Conservation (phyloP, 768 basidiomycete species). For the Fomitopsis pulvina region DNA sequence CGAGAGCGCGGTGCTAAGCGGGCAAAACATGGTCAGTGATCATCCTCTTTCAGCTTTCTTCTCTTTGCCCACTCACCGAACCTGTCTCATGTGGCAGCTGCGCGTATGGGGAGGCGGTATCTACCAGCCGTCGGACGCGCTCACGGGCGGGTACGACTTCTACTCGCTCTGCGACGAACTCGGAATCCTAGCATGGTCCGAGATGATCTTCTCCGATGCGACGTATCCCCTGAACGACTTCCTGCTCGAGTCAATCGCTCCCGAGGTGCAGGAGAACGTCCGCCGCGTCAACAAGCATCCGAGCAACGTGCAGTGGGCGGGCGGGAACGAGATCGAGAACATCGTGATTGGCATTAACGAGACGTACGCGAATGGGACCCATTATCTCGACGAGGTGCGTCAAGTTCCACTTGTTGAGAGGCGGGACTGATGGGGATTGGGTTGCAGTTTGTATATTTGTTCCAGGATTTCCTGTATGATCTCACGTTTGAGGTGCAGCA, state of each 20-base stretch:
- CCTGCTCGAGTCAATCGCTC: slow-evolving; percentile 42
- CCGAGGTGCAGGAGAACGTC: slow-evolving; percentile 53
- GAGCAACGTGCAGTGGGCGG: slow-evolving; percentile 54
- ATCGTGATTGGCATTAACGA: slow-evolving; percentile 36
- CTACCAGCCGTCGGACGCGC: slow-evolving; percentile 25
- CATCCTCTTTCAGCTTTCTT: neutral
- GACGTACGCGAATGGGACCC: slow-evolving; percentile 34
- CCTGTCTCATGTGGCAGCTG: slow-evolving; percentile 27
- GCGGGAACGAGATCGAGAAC: slow-evolving; percentile 55
- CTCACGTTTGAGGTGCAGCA: slow-evolving; percentile 42
- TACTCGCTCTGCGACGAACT: slow-evolving; percentile 54
- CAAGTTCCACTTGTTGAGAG: neutral
- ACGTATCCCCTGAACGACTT: slow-evolving; percentile 51
- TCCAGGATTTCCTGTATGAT: slow-evolving; percentile 45
- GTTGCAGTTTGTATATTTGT: slow-evolving; percentile 40
- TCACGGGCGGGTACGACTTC: slow-evolving; percentile 45
- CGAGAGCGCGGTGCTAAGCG: slow-evolving; percentile 46
- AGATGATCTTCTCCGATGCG: slow-evolving; percentile 53
- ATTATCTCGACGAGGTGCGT: slow-evolving; percentile 43
- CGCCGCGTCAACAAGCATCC: slow-evolving; percentile 49
- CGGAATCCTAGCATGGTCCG: slow-evolving; percentile 56
- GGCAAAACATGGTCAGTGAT: slow-evolving; percentile 50
- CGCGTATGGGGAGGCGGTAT: slow-evolving; percentile 55
- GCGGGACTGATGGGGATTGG: neutral
- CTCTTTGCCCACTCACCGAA: neutral